phyloP scores from a whole-genome alignment of 2,329 filamentous ascomycete species.

The Thermothelomyces thermophilus region DNA sequence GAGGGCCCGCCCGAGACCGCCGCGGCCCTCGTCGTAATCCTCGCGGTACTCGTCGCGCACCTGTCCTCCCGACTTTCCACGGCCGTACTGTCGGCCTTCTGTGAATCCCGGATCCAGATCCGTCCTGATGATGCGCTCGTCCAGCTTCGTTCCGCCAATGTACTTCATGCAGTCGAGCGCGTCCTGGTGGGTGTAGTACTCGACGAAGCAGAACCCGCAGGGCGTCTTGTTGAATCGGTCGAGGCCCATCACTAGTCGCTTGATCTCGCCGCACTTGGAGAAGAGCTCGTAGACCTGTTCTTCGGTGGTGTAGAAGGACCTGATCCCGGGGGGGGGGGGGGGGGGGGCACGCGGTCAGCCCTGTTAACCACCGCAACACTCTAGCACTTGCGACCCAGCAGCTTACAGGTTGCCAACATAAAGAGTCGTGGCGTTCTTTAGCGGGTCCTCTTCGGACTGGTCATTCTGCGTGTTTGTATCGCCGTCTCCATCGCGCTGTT shows the following conservation, averaged over 20 bases:
- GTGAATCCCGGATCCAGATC: slow-evolving; percentile 94
- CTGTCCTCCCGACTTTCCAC: slow-evolving; percentile 92
- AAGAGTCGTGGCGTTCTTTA: slow-evolving; percentile 84
- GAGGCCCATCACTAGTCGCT: slow-evolving; percentile 94
- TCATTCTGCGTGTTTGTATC: slow-evolving; percentile 42
- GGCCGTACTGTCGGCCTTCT: slow-evolving; percentile 91
- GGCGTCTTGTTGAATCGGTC: slow-evolving; percentile 97
- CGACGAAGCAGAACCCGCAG: slow-evolving; percentile 98
- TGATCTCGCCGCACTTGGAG: slow-evolving; percentile 94
- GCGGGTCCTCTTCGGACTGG: slow-evolving; percentile 64
- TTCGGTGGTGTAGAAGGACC: slow-evolving; percentile 96
- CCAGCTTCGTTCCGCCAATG: slow-evolving; percentile 93
- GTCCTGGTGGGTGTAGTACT: slow-evolving; percentile 97
- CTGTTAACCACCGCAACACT: not conserved
- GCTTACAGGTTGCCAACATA: slow-evolving; percentile 92
- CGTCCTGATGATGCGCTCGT: slow-evolving; percentile 92
- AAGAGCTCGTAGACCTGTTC: slow-evolving; percentile 98
- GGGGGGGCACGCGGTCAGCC: no score
- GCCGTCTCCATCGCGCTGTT: slow-evolving; percentile 52
- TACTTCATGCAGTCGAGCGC: slow-evolving; percentile 98
- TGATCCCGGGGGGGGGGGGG: no score
- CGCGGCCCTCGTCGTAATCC: slow-evolving; percentile 91
- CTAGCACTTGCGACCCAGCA: not conserved
- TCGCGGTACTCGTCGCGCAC: slow-evolving; percentile 96
- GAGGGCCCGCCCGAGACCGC: slow-evolving; percentile 77